Conservation (phyloP, 257 asterid species). For the Gentiana dahurica region DNA sequence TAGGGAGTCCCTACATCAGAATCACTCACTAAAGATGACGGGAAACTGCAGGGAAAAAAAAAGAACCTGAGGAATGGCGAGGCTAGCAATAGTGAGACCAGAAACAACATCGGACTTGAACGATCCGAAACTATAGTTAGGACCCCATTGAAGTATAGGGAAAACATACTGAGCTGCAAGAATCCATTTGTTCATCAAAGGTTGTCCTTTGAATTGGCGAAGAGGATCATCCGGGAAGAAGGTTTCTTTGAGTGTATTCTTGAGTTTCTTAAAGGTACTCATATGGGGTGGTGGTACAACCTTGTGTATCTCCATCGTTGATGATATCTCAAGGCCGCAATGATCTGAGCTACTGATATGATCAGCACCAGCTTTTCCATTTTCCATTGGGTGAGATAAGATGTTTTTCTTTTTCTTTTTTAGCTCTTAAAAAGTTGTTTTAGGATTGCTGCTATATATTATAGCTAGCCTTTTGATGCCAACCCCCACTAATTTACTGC, state of each 20-base stretch:
- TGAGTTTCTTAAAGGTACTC: conserved; percentile 41
- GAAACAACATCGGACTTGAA: conserved; percentile 77
- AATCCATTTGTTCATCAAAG: conserved; percentile 23
- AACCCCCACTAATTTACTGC: no score
- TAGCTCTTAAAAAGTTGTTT: no score
- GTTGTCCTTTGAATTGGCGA: conserved; percentile 58
- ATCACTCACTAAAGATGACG: not conserved
- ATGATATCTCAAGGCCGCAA: conserved; percentile 15
- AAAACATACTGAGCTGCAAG: conserved; percentile 63
- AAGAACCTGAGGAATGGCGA: conserved; percentile 79
- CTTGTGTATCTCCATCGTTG: conserved; percentile 44
- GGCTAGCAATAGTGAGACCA: conserved; percentile 93
- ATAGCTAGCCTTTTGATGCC: no score
- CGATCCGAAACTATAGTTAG: conserved; percentile 38
- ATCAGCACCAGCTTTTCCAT: no score
- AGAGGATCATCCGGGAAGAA: conserved; percentile 83
- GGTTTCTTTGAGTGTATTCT: conserved; percentile 55
- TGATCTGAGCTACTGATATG: no score
- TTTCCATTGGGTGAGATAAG: no score
- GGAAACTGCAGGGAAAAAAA: not conserved
- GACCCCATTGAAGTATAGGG: conserved; percentile 79
- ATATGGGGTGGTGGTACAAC: conserved; percentile 63
- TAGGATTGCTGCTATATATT: no score
- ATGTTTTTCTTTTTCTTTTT: no score
- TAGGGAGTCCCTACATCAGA: no score